phyloP scores from a whole-genome alignment of 495 filamentous ascomycete genomes.

The Penicillium cosmopolitanum region DNA sequence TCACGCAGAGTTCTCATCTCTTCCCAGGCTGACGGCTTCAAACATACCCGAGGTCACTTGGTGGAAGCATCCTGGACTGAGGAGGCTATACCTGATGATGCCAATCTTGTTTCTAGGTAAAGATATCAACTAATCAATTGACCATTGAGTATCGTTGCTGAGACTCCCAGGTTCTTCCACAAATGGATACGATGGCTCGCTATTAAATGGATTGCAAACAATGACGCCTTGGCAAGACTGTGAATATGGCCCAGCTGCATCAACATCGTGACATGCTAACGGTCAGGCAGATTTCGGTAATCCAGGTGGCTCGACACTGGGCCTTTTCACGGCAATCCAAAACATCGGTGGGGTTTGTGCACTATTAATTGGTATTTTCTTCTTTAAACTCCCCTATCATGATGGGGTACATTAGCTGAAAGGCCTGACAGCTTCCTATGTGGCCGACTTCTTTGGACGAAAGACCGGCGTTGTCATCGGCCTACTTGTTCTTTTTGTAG shows the following conservation, averaged over 20 bases:
- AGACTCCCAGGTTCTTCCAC: constrained; percentile 24
- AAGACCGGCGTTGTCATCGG: constrained; percentile 18
- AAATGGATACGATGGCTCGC: constrained; percentile 38
- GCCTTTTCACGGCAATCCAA: constrained; percentile 30
- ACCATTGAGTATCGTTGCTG: neutral
- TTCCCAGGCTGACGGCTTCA: neutral
- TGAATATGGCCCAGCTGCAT: constrained; percentile 7
- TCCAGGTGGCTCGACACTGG: constrained; percentile 29
- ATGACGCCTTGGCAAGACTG: constrained; percentile 36
- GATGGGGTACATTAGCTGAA: neutral
- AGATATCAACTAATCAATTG: neutral
- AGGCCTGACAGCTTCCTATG: constrained; percentile 16
- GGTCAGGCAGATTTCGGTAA: constrained; percentile 30
- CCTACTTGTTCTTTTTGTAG: constrained; percentile 19
- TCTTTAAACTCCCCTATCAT: neutral
- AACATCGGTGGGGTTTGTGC: constrained; percentile 30
- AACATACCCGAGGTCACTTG: constrained; percentile 23
- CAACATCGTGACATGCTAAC: neutral
- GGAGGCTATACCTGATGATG: constrained; percentile 40
- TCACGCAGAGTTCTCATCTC: neutral
- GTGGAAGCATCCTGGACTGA: constrained; percentile 36
- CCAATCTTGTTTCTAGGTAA: constrained; percentile 33
- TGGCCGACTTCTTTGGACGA: constrained; percentile 19
- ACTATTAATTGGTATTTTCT: constrained; percentile 18
- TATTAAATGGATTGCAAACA: constrained; percentile 40